Evolutionary conservation across 768 basidiomycete species (phyloP).

Genomic region (Pisolithus marmoratus): DNA sequence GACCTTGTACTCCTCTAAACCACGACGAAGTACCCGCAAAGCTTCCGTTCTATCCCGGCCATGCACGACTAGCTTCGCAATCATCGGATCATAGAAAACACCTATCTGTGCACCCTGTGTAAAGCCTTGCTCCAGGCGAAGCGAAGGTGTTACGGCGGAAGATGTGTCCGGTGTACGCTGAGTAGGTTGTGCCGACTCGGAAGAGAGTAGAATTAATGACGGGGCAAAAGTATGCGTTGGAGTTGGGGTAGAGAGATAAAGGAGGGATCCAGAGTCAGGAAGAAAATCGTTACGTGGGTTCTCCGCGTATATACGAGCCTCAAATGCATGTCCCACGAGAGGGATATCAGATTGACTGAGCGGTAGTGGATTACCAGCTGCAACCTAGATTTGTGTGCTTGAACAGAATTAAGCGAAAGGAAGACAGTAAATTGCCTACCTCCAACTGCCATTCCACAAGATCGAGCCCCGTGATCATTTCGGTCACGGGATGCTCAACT

Average conservation of each 20-base stretch:
- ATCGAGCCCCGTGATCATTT: constrained; percentile 92
- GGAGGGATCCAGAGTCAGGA: constrained; percentile 80
- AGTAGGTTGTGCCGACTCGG: constrained; percentile 16
- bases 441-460: constrained; percentile 95
- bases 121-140: constrained; percentile 92
- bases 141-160: constrained; percentile 42
- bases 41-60: constrained; percentile 83
- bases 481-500: constrained; percentile 90
- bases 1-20: constrained; percentile 83
- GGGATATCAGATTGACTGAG: constrained; percentile 73
- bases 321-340: constrained; percentile 88
- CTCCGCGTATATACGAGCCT: constrained; percentile 94
- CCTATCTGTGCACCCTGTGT: constrained; percentile 73
- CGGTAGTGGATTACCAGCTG: constrained; percentile 82
- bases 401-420: background rate
- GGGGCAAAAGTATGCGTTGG: constrained; percentile 69
- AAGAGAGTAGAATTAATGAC: constrained; percentile 26
- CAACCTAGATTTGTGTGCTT: constrained; percentile 46
- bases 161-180: constrained; percentile 15
- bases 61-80: constrained; percentile 87
- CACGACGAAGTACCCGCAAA: constrained; percentile 69
- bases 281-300: constrained; percentile 91
- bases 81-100: constrained; percentile 90
- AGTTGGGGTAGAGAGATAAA: constrained; percentile 75
- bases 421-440: constrained; percentile 29